Conservation (phyloP, 1,284 basidiomycete species). For the Cutaneotrichosporon dermatis region DNA sequence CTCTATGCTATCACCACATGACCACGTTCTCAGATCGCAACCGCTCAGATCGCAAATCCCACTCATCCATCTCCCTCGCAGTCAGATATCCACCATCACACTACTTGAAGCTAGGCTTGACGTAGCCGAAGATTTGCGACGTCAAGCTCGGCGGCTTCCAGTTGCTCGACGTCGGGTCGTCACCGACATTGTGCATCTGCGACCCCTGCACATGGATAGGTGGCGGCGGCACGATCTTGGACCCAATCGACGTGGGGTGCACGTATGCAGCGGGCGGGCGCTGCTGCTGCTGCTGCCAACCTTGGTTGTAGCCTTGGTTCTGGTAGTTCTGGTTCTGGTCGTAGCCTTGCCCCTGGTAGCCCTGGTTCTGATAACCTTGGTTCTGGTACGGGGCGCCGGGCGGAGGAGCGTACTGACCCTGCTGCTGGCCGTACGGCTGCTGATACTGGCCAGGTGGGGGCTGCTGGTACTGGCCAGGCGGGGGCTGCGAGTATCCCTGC, state of each 20-base stretch:
- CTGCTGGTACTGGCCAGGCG: no score
- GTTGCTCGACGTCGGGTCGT: not conserved
- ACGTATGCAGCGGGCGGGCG: not conserved
- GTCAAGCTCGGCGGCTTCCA: conserved; percentile 2
- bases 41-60: no score
- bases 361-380: not conserved
- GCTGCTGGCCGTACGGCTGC: not conserved
- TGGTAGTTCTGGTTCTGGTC: not conserved
- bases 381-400: not conserved
- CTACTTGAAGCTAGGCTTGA: not conserved
- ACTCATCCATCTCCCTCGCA: no score
- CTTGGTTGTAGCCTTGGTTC: not conserved
- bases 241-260: not conserved
- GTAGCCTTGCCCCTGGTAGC: no score
- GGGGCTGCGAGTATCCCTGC: no score
- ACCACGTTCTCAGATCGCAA: no score
- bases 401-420: not conserved
- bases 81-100: no score
- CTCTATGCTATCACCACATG: no score
- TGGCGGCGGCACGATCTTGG: conserved; percentile 1
- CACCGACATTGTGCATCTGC: not conserved
- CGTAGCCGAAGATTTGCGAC: conserved; percentile 1
- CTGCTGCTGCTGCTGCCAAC: no score
- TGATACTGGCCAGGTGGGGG: no score
- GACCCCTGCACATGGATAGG: not conserved